Evolutionary conservation across 805 yeast species (phyloP).

Genomic region (Aciculoconidium aculeatum): DNA sequence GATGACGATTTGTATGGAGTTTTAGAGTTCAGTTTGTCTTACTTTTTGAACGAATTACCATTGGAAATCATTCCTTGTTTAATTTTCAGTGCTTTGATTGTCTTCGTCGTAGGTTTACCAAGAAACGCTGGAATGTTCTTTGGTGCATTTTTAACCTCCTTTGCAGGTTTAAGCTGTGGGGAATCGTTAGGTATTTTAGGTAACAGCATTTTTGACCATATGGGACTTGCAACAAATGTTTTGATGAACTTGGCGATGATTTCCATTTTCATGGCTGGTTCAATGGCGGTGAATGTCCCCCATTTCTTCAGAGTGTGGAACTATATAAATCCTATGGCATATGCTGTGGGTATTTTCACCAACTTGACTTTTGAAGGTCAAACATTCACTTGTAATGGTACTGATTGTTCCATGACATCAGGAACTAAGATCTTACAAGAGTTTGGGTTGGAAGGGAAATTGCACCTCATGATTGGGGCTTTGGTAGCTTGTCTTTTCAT

Average conservation of each 20-base stretch:
- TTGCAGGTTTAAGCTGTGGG: slow-evolving; percentile 63
- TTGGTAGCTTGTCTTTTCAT: slow-evolving; percentile 29
- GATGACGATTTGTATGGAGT: slow-evolving; percentile 67
- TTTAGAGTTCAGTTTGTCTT: slow-evolving; percentile 55
- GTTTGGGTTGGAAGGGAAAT: slow-evolving; percentile 22
- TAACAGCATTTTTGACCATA: slow-evolving; percentile 64
- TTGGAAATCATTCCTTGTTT: slow-evolving; percentile 56
- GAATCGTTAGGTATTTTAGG: slow-evolving; percentile 81
- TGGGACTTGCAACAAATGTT: slow-evolving; percentile 76
- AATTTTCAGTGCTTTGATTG: slow-evolving; percentile 55
- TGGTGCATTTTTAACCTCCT: slow-evolving; percentile 48
- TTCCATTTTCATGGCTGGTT: slow-evolving; percentile 80
- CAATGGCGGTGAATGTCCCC: slow-evolving; percentile 75
- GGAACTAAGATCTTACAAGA: slow-evolving; percentile 29
- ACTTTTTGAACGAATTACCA: slow-evolving; percentile 60
- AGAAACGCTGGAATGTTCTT: slow-evolving; percentile 63
- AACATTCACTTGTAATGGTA: slow-evolving; percentile 2
- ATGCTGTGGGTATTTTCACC: slow-evolving; percentile 48
- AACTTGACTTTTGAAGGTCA: slow-evolving; percentile 3
- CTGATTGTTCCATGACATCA: slow-evolving; percentile 19
- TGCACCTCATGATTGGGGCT: slow-evolving; percentile 29
- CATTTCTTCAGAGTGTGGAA: slow-evolving; percentile 62
- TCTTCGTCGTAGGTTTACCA: slow-evolving; percentile 70
- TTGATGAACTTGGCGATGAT: slow-evolving; percentile 61
- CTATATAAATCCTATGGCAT: slow-evolving; percentile 73